A percentile compares a stretch with the other conserved stretches of the same genome.
These are phyloP conservation scores for Emericellopsis cladophorae DNA, from an alignment of 2,329 filamentous ascomycete genomes.

Conservation along the genomic window DNA sequence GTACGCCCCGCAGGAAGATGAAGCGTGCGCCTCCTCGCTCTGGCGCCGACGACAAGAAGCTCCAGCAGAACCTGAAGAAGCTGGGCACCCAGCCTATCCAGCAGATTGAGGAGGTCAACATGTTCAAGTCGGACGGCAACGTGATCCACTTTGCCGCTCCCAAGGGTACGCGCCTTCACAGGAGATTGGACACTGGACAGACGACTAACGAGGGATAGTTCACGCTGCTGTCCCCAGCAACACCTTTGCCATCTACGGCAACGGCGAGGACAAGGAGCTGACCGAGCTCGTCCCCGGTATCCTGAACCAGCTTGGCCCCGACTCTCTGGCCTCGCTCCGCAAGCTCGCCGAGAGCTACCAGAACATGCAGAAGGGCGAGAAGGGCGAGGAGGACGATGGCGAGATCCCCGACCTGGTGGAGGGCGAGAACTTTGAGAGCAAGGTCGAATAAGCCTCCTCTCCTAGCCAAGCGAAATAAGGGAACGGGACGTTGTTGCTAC, in stretches of 20 bases:
- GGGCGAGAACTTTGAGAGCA: constrained; percentile 96
- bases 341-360: constrained; percentile 99
- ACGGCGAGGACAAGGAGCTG: constrained; percentile 98
- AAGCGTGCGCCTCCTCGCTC: constrained; percentile 94
- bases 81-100: constrained; percentile 99
- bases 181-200: background rate
- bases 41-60: constrained; percentile 98
- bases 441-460: constrained; percentile 64
- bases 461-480: background rate
- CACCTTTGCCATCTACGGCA: constrained; percentile 99
- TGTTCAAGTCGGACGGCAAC: constrained; percentile 99
- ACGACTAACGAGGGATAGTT: constrained; percentile 40
- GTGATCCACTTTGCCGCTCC: constrained; percentile 98
- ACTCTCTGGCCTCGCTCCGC: constrained; percentile 92
- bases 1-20: constrained; percentile 91
- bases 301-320: constrained; percentile 97
- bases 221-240: constrained; percentile 95
- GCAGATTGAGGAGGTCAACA: constrained; percentile 99
- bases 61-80: constrained; percentile 95
- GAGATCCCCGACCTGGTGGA: constrained; percentile 96
- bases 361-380: constrained; percentile 92
- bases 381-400: constrained; percentile 75
- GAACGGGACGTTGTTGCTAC: constrained; percentile 7
- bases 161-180: constrained; percentile 62
- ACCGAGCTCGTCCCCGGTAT: constrained; percentile 98